A percentile compares a stretch with the other conserved stretches of the same genome.
Conservation (phyloP, 768 basidiomycete species). For the Tulasnella sp. region DNA sequence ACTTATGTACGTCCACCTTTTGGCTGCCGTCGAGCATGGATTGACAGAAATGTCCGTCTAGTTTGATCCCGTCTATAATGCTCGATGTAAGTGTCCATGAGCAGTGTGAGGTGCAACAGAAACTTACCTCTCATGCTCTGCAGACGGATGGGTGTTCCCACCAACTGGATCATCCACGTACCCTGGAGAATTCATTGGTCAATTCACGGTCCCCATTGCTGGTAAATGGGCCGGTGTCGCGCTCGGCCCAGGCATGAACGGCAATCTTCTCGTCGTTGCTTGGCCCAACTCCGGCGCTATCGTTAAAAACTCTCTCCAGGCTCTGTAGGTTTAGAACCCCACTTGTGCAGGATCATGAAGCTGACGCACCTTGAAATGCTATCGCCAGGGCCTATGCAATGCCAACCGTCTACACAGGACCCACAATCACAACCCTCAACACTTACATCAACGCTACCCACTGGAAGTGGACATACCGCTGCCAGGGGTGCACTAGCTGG, state of each 20-base stretch:
- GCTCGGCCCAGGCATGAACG: conserved; percentile 41
- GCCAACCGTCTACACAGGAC: conserved; percentile 48
- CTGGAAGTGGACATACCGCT: conserved; percentile 65
- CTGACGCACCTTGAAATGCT: neutral
- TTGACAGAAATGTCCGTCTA: neutral
- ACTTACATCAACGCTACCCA: conserved; percentile 55
- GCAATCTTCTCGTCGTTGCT: conserved; percentile 54
- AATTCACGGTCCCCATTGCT: conserved; percentile 54
- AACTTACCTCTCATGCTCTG: neutral
- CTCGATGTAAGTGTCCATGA: neutral
- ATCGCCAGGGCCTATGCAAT: conserved; percentile 49
- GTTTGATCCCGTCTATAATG: conserved; percentile 7
- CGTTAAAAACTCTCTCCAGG: conserved; percentile 51
- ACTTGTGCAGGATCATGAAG: conserved; percentile 29
- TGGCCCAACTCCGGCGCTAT: conserved; percentile 54
- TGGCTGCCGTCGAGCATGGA: too few relatives aligned
- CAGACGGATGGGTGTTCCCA: conserved; percentile 17
- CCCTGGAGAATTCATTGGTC: conserved; percentile 53
- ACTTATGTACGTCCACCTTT: neutral
- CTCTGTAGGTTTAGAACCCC: conserved; percentile 44
- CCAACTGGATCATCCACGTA: conserved; percentile 5
- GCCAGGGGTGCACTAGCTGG: conserved; percentile 56
- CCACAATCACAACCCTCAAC: conserved; percentile 49
- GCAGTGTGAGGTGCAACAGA: neutral
- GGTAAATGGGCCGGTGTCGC: conserved; percentile 44